These are phyloP conservation scores for Tulasnella sp. DNA, from an alignment of 768 basidiomycete species.

Conservation along the genomic window DNA sequence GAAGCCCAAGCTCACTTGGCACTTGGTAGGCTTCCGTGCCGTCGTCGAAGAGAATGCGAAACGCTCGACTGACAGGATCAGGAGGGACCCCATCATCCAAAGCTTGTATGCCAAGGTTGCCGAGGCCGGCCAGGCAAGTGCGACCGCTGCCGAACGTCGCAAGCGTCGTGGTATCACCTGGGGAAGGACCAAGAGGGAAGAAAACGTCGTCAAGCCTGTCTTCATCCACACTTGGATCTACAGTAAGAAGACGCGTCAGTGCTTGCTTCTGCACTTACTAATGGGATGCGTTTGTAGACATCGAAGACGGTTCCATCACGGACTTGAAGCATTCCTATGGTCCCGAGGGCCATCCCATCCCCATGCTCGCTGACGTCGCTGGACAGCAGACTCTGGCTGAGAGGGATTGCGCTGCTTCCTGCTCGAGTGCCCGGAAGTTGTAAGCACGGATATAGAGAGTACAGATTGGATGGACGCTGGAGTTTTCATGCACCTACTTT, in stretches of 20 bases:
- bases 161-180: too few relatives aligned
- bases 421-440: too few relatives aligned
- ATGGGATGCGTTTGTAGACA: background rate
- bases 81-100: conserved; percentile 8
- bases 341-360: conserved; percentile 12
- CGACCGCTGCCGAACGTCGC: too few relatives aligned
- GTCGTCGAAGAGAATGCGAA: conserved; percentile 18
- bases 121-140: too few relatives aligned
- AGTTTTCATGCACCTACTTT: too few relatives aligned
- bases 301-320: conserved; percentile 12
- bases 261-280: background rate
- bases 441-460: too few relatives aligned
- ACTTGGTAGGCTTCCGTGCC: conserved; percentile 16
- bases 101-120: background rate
- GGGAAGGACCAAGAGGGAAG: too few relatives aligned
- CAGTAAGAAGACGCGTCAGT: too few relatives aligned
- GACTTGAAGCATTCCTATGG: conserved; percentile 16
- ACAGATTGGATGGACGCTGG: too few relatives aligned
- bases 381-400: too few relatives aligned
- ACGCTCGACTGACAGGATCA: conserved; percentile 6
- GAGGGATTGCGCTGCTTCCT: too few relatives aligned
- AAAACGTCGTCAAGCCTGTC: background rate
- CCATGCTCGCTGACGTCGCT: too few relatives aligned
- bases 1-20: background rate
- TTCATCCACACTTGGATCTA: conserved; percentile 18